Conservation (phyloP, 345 rosid genomes). For the Toxicodendron radicans region DNA sequence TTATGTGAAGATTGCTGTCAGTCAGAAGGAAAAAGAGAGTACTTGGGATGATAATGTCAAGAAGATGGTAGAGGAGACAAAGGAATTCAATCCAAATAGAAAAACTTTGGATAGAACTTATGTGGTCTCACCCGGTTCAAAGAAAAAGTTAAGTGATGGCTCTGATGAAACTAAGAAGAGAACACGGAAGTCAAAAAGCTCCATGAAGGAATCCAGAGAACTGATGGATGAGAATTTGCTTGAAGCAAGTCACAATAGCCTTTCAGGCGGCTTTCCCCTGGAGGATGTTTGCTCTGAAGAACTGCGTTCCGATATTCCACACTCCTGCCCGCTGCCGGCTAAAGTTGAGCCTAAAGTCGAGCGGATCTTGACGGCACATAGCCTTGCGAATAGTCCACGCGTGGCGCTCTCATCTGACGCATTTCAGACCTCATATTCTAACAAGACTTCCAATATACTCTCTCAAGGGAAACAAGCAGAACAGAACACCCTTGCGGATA, state of each 20-base stretch:
- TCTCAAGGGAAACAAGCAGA: slow-evolving; percentile 26
- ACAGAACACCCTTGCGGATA: slow-evolving; percentile 16
- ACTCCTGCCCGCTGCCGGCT: slow-evolving; percentile 51
- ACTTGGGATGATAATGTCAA: slow-evolving; percentile 20
- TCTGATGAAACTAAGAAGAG: slow-evolving; percentile 31
- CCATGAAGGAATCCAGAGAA: slow-evolving; percentile 23
- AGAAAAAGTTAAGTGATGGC: slow-evolving; percentile 29
- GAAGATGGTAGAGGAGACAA: slow-evolving; percentile 19
- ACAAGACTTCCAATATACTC: slow-evolving; percentile 11
- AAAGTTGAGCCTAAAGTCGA: slow-evolving; percentile 32
- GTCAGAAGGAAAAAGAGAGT: slow-evolving; percentile 20
- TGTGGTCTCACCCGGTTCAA: slow-evolving; percentile 25
- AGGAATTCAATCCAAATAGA: slow-evolving; percentile 16
- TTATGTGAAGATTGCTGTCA: slow-evolving; percentile 1
- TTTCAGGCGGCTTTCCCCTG: slow-evolving; percentile 34
- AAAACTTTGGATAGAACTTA: slow-evolving; percentile 25
- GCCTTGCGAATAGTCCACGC: slow-evolving; percentile 13
- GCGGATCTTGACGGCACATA: slow-evolving; percentile 24
- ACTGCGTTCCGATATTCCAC: slow-evolving; percentile 39
- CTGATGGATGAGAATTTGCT: slow-evolving; percentile 29
- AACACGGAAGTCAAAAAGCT: slow-evolving; percentile 22
- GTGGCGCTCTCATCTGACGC: slow-evolving; percentile 34
- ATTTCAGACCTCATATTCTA: slow-evolving; percentile 19
- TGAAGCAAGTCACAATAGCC: slow-evolving; percentile 27
- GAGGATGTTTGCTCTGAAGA: slow-evolving; percentile 30